phyloP scores from a whole-genome alignment of 768 basidiomycete species.

The Myochromella boudieri region DNA sequence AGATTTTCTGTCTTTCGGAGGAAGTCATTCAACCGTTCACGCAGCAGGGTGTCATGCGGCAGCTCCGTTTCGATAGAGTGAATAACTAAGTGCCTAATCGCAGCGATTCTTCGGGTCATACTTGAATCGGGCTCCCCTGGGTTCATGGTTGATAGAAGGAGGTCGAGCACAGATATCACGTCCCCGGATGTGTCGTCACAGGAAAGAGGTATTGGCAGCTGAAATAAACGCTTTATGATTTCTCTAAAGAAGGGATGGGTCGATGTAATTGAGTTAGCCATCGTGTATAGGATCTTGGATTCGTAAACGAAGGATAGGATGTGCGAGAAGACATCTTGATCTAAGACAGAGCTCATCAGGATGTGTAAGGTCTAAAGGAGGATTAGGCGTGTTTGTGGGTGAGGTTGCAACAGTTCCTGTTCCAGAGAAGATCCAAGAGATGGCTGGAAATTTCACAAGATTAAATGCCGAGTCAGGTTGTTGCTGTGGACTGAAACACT shows the following conservation, averaged over 20 bases:
- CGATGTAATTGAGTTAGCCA: constrained; percentile 8
- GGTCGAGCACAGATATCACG: not conserved
- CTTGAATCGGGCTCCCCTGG: too few species aligned
- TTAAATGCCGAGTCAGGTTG: too few species aligned
- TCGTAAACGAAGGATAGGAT: constrained; percentile 14
- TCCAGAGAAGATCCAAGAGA: too few species aligned
- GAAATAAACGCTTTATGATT: constrained; percentile 6
- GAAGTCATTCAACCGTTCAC: constrained; percentile 4
- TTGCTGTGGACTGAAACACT: too few species aligned
- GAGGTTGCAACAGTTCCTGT: too few species aligned
- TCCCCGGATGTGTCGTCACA: constrained; percentile 2
- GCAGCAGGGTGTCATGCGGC: not conserved
- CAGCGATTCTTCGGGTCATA: too few species aligned
- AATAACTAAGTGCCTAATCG: too few species aligned
- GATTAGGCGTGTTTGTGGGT: too few species aligned
- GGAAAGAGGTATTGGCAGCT: constrained; percentile 15
- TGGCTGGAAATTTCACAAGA: too few species aligned
- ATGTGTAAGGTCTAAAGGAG: too few species aligned
- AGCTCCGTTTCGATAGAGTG: too few species aligned
- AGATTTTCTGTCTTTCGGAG: constrained; percentile 12
- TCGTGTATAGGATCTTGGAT: constrained; percentile 1
- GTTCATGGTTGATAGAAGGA: not conserved
- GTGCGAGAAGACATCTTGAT: constrained; percentile 15
- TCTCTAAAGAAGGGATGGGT: constrained; percentile 5
- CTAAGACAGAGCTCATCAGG: constrained; percentile 2